Conservation (phyloP, 352 stramenopile species). For the Pythium sp. region DNA sequence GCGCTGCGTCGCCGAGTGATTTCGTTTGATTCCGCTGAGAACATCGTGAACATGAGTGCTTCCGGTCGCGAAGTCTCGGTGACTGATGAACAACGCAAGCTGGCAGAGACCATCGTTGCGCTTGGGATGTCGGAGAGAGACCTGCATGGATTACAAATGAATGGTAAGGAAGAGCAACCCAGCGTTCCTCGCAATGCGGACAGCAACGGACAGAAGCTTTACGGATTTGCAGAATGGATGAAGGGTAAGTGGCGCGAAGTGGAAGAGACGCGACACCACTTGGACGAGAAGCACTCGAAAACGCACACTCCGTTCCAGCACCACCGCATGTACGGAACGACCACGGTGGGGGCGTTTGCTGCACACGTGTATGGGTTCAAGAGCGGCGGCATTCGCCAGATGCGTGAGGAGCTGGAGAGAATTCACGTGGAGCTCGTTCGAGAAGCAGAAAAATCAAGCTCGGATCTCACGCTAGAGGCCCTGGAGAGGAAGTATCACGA, state of each 20-base stretch:
- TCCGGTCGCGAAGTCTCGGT: slow-evolving; percentile 34
- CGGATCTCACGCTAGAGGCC: slow-evolving; percentile 70
- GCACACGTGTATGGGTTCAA: slow-evolving; percentile 84
- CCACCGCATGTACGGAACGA: slow-evolving; percentile 73
- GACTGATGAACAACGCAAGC: slow-evolving; percentile 53
- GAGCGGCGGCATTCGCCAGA: slow-evolving; percentile 70
- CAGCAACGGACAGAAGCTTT: slow-evolving; percentile 9
- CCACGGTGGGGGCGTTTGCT: slow-evolving; percentile 79
- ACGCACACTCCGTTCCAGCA: slow-evolving; percentile 39
- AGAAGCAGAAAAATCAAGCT: slow-evolving; percentile 49
- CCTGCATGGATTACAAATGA: slow-evolving; percentile 33
- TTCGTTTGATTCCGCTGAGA: slow-evolving; percentile 75
- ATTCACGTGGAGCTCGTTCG: slow-evolving; percentile 45
- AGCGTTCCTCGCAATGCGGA: not conserved
- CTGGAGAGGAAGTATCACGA: slow-evolving; percentile 78
- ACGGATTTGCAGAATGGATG: slow-evolving; percentile 19
- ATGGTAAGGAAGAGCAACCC: slow-evolving; percentile 11
- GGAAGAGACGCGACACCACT: slow-evolving; percentile 5
- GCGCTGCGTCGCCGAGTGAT: slow-evolving; percentile 64
- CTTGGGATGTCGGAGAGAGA: slow-evolving; percentile 57
- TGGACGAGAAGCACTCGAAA: slow-evolving; percentile 3
- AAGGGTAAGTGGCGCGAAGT: slow-evolving; percentile 22
- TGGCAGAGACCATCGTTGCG: slow-evolving; percentile 74
- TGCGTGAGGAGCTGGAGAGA: slow-evolving; percentile 62
- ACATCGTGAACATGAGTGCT: slow-evolving; percentile 62